Evolutionary conservation across 345 rosid species (phyloP), one percentile per base, ranked within the genome.

Genomic region (Xanthoceras sorbifolium): DNA sequence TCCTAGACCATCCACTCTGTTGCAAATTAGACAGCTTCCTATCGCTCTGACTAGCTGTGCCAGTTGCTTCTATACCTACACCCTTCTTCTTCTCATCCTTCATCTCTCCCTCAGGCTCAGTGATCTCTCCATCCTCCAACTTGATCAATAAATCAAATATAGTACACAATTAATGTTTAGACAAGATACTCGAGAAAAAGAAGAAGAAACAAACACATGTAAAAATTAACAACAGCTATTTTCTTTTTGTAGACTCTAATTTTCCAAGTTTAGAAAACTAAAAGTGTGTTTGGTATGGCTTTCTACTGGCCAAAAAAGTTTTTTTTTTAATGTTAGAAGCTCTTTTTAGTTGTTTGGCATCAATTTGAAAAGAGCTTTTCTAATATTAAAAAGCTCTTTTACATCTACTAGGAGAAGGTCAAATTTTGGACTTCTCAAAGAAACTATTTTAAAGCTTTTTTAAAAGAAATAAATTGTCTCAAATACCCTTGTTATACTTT

Each of bases 111-210:
- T 76, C 83, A 71, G 78, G 91, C 80, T 85, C 91, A 22, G 73
- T 57, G 40, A 85, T 85, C 88, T 90, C 97, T 62, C 89, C 94
- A 74, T 93, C 97, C 76, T 89, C 90, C 74, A 90, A 86, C 94
- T 89, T 81, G 79, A 83, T 62, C 77, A 72, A 66, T 40, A 74
- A 64, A 78, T 46, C 34, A 71, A 46, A 34, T 20, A 68, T 36
- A 17, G 23, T 54, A 52, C 25, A 38, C 29, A 76, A n/a, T 44
- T 18, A 54, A 34, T 25, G 50, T 40, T 0, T 28, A 36, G 26
- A 42, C 15, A 34, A 14, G 26, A 26, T 36, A 25, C 42, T 18
- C 6, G 61, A 23, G 17, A 38, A 25, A 32, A 32, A 1, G 65
- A 34, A 31, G 10, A 25, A 9, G 4, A 11, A 34, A 7, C 7